Base-by-base conservation (phyloP, 306 rosid species). In the Castanea mollissima region DNA sequence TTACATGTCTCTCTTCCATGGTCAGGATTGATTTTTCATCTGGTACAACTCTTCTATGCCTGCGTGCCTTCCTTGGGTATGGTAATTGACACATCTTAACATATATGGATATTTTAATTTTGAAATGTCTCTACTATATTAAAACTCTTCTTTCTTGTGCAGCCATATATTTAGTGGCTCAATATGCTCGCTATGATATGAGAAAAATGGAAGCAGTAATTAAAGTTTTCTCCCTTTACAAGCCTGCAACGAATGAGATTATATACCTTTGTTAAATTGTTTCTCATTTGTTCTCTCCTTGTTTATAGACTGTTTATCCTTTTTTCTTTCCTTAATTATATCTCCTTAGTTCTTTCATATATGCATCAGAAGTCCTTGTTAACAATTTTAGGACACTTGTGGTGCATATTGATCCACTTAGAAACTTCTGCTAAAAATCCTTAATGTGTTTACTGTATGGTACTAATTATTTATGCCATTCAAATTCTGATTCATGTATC, bases 101-200 rank as follows among this genome's bases (percentile, higher is more conserved):
- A 55, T 14, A 19, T 64, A 55, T 54, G 44, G 35, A n/a, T 44
- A 19, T 69, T 74, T 55, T 23, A 12, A 35, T n/a, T 72, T 76
- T 62, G 54, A 34, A 29, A 52, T 85, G 38, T 73, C 73, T 32
- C 1, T 54, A 70, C 34, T 31, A 15, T 83, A 75, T 86, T 67
- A 87, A 58, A 38, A 38, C 19, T 70, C 72, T 58, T 77, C 2
- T 59, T 80, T 77, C 73, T 55, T 85, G 49, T 58, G 29, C 97
- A 95, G 99, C 97, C 84, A 93, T 92, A 12, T 95, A 86, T 89
- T 82, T 93, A 89, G 96, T 90, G 76, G 99, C 99, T n/a, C 99
- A 90, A 73, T 90, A 90, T 84, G 87, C 98, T 81, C 92, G 89
- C 73, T 89, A 90, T 77, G 96, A 90, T 8, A 95, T 93, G 23